Base-by-base conservation (phyloP, 2,329 filamentous ascomycete genomes). In the Cryoendolithus antarcticus region DNA sequence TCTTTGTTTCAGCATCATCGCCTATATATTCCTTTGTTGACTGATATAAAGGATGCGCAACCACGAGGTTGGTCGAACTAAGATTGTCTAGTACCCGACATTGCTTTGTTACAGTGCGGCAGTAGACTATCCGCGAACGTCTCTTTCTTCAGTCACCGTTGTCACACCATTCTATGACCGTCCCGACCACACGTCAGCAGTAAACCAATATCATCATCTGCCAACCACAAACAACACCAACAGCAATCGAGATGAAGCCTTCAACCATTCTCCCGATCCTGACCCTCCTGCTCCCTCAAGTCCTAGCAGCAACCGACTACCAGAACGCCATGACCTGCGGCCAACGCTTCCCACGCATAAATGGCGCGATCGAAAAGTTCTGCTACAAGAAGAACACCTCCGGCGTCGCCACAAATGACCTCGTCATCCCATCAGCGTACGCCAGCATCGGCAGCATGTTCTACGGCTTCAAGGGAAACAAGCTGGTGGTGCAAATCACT, bases 321-420 rank as follows among this genome's bases (percentile, higher is more conserved):
- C 8, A 41, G 13, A 47, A 52, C 45, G 38, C 44, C 32, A 29
- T 44, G n/a, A 33, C 32, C 30, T 54, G 51, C 44, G 51, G 40
- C 15, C 10, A 30, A 4, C 48, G 48, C 29, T 48, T 47, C 39
- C 44, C 47, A 2, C 13, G 34, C 37, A 43, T 44, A 34, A 51
- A 52, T 39, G 30, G 32, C 29, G 46, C 45, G 35, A 50, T 54
- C 35, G 31, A 45, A 8, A 24, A 33, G 15, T 48, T 50, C 42
- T 54, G 51, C 47, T 39, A 38, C 38, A 43, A 40, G 24, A 38
- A 35, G 6, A 34, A 10, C 24, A 13, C n/a, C 4, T 12, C 27
- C 2, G 38, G 38, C 10, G 11, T 24, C n/a, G 12, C 38, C 12
- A 27, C 34, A 12, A 45, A 51, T 42, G 40, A 45, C 12, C 38